phyloP scores from a whole-genome alignment of 2,329 filamentous ascomycete species.

The Colletotrichum coccodes region DNA sequence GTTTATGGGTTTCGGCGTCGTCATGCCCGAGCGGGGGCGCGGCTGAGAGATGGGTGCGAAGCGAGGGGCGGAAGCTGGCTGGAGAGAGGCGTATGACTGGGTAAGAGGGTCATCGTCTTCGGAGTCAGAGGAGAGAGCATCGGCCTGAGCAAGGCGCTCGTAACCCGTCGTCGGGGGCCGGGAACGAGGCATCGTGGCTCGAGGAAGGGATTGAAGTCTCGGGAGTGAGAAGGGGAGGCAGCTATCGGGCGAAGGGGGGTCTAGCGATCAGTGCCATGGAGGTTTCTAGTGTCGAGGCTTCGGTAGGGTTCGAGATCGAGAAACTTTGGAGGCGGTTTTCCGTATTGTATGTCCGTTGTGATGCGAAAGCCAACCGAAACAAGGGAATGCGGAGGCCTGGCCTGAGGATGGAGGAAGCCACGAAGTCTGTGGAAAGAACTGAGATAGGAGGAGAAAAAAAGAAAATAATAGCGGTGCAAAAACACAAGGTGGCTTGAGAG shows the following conservation, averaged over 20 bases:
- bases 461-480: not conserved
- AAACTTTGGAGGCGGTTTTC: not conserved
- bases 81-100: slow-evolving; percentile 65
- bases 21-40: slow-evolving; percentile 68
- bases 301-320: not conserved
- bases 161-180: slow-evolving; percentile 84
- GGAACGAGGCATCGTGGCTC: slow-evolving; percentile 68
- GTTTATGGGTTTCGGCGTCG: slow-evolving; percentile 59
- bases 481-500: not conserved
- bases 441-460: not conserved
- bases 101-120: slow-evolving; percentile 71
- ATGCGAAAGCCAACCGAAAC: slow-evolving; percentile 1
- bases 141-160: slow-evolving; percentile 85
- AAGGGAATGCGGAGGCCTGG: slow-evolving; percentile 2
- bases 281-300: not conserved
- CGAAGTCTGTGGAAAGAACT: not conserved
- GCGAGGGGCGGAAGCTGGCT: slow-evolving; percentile 67
- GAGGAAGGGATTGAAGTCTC: not conserved
- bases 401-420: slow-evolving; percentile 5
- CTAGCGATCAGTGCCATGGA: slow-evolving; percentile 6
- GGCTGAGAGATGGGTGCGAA: slow-evolving; percentile 73
- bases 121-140: slow-evolving; percentile 78
- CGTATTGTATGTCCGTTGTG: not conserved
- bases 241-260: not conserved
- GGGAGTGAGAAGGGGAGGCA: not conserved